A percentile compares a stretch with the other conserved stretches of the same genome.
These are phyloP conservation scores for Hygrophorus pudorinus DNA, from an alignment of 768 basidiomycete species.

Conservation along the genomic window DNA sequence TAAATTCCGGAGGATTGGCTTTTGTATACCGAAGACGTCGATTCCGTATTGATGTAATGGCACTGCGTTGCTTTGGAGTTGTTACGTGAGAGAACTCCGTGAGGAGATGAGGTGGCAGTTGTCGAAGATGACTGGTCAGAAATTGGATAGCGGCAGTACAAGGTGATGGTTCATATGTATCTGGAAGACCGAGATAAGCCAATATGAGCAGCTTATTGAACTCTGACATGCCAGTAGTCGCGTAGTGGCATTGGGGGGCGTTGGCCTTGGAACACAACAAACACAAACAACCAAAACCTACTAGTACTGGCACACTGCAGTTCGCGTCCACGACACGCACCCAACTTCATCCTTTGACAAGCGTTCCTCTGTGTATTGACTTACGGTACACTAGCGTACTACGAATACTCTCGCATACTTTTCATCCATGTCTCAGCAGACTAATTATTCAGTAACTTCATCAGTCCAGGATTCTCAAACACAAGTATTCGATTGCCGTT, in stretches of 20 bases:
- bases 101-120: conserved; percentile 23
- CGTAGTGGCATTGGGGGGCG: background rate
- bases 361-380: too few relatives aligned
- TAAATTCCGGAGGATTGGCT: conserved; percentile 44
- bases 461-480: too few relatives aligned
- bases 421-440: too few relatives aligned
- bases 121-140: conserved; percentile 30
- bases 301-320: too few relatives aligned
- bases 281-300: background rate
- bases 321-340: too few relatives aligned
- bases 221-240: conserved; percentile 4
- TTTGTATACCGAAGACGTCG: conserved; percentile 55
- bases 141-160: conserved; percentile 49
- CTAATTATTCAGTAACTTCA: too few relatives aligned
- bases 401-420: too few relatives aligned
- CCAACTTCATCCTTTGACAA: too few relatives aligned
- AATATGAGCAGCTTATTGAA: conserved; percentile 28
- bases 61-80: conserved; percentile 58
- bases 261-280: too few relatives aligned
- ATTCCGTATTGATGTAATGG: conserved; percentile 58
- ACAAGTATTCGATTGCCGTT: too few relatives aligned
- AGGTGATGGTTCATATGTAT: conserved; percentile 53
- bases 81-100: conserved; percentile 32
- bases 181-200: conserved; percentile 46
- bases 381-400: too few relatives aligned